Conservation (phyloP, 1,139 yeast species). For the Nakaseomyces glabratus region DNA sequence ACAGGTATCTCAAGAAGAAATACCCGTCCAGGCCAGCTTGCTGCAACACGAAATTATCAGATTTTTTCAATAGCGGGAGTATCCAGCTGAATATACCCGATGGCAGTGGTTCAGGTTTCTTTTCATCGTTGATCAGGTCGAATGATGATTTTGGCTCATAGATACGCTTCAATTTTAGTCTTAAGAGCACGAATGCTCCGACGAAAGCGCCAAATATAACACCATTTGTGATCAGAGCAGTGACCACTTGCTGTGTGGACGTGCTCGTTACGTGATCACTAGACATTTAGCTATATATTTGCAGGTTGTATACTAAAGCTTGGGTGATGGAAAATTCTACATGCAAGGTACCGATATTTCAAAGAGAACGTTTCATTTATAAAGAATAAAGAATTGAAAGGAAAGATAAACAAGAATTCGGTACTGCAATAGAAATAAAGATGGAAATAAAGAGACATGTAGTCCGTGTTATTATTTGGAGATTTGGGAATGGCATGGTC, state of each 20-base stretch:
- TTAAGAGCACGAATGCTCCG: slow-evolving; percentile 47
- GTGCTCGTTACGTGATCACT: slow-evolving; percentile 36
- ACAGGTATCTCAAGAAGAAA: slow-evolving; percentile 69
- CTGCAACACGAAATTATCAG: slow-evolving; percentile 62
- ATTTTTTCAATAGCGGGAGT: slow-evolving; percentile 40
- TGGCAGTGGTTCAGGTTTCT: slow-evolving; percentile 46
- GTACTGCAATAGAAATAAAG: no score
- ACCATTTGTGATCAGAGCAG: slow-evolving; percentile 48
- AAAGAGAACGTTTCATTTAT: no score
- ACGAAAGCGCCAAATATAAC: slow-evolving; percentile 51
- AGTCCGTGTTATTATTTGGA: no score
- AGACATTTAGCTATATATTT: slow-evolving; percentile 37
- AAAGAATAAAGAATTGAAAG: no score
- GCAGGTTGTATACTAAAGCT: no score
- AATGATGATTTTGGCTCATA: slow-evolving; percentile 69
- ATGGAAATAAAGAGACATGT: no score
- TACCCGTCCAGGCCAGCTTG: slow-evolving; percentile 89
- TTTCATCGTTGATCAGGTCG: slow-evolving; percentile 37
- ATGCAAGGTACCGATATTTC: no score
- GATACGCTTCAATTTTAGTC: slow-evolving; percentile 59
- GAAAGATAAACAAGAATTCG: no score
- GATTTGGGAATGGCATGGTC: no score
- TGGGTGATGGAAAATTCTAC: no score
- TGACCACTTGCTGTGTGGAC: slow-evolving; percentile 45
- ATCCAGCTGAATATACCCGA: slow-evolving; percentile 58